These are phyloP conservation scores for Acacia crassicarpa DNA, from an alignment of 306 rosid species.

Conservation along the genomic window DNA sequence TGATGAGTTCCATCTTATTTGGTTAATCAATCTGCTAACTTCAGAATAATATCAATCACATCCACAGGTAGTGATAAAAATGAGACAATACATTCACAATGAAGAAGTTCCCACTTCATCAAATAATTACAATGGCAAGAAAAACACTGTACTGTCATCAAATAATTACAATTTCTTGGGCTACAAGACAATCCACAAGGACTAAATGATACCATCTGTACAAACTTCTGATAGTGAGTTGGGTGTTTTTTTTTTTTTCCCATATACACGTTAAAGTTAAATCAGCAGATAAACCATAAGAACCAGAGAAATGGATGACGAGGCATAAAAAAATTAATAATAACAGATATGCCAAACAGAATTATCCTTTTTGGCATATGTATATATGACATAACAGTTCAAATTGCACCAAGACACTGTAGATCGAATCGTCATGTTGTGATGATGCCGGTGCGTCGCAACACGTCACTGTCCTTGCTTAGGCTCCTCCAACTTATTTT, in stretches of 20 bases:
- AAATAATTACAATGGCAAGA: conserved; percentile 6
- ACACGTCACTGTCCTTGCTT: not conserved
- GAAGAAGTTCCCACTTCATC: not conserved
- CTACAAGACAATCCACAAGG: conserved; percentile 18
- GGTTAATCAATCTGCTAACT: not conserved
- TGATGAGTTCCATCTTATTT: conserved; percentile 11
- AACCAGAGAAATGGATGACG: conserved; percentile 22
- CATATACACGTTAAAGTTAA: conserved; percentile 25
- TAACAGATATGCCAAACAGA: conserved; percentile 28
- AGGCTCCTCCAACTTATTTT: conserved; percentile 43
- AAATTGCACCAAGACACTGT: not conserved
- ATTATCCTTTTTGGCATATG: conserved; percentile 24
- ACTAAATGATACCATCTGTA: conserved; percentile 35
- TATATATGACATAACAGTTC: not conserved
- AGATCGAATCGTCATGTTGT: not conserved
- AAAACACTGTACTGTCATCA: not conserved
- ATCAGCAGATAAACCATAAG: conserved; percentile 36
- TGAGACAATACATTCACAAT: not conserved
- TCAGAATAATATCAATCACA: not conserved
- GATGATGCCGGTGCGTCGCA: not conserved
- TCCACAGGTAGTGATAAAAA: not conserved
- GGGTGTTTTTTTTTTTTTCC: conserved; percentile 2
- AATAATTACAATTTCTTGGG: conserved; percentile 12
- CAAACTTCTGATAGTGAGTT: conserved; percentile 35
- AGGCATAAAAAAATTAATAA: not conserved